Evolutionary conservation across 2,329 filamentous ascomycete species (phyloP).

Genomic region (Massarina eburnea): DNA sequence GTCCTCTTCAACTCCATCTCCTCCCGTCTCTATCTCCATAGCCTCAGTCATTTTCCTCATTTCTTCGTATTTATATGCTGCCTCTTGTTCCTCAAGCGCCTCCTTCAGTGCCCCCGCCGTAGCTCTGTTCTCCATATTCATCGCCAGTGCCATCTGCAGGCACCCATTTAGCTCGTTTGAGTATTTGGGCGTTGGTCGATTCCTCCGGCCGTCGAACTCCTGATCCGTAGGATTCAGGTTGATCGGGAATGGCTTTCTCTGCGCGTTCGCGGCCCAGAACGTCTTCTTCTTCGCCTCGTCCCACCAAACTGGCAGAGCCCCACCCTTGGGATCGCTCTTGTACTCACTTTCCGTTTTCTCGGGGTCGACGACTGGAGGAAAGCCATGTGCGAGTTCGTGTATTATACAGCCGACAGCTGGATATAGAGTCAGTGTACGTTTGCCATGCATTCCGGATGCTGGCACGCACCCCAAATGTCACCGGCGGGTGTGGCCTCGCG

Average conservation of each 20-base stretch:
- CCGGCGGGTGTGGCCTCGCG: conserved; percentile 10
- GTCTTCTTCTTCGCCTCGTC: not conserved
- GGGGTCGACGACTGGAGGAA: conserved; percentile 14
- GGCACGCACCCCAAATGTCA: conserved; percentile 36
- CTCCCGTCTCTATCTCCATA: conserved; percentile 1
- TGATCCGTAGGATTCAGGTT: conserved; percentile 8
- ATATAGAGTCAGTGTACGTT: too few species aligned
- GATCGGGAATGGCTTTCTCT: conserved; percentile 12
- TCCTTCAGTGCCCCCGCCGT: conserved; percentile 6
- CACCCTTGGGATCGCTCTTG: not conserved
- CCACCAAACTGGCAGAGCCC: conserved; percentile 5
- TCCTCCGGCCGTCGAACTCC: not conserved
- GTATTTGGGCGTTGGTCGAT: conserved; percentile 16
- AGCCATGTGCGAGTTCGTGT: conserved; percentile 21
- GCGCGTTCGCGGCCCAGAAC: conserved; percentile 14
- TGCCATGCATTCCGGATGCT: too few species aligned
- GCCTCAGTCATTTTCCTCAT: conserved; percentile 3
- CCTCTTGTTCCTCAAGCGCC: conserved; percentile 7
- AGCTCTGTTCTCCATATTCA: conserved; percentile 9
- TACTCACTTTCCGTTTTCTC: not conserved
- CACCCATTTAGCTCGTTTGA: conserved; percentile 17
- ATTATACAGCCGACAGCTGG: conserved; percentile 25
- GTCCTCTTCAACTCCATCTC: not conserved
- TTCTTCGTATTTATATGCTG: conserved; percentile 7
- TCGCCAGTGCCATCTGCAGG: conserved; percentile 15